Evolutionary conservation across 2,329 filamentous ascomycete genomes (phyloP).

Genomic region (Aspergillus niger): DNA sequence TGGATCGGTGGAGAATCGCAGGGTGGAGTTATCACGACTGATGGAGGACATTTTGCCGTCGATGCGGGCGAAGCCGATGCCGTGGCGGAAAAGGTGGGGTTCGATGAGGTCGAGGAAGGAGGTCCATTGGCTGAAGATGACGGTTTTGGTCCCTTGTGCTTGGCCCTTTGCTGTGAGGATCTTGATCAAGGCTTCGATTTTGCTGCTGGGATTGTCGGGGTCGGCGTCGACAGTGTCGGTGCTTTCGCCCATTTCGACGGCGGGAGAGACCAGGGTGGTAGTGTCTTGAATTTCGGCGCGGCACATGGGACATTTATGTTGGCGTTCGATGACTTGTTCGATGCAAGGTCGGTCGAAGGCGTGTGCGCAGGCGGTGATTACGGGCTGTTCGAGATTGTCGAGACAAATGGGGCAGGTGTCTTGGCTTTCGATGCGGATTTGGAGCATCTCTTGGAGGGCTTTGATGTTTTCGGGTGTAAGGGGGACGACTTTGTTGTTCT

Average conservation of each 20-base stretch:
- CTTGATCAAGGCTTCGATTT: conserved; percentile 75
- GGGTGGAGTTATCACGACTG: conserved; percentile 71
- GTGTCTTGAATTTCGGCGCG: conserved; percentile 66
- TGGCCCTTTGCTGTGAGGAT: conserved; percentile 73
- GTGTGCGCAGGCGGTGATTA: conserved; percentile 85
- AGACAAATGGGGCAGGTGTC: conserved; percentile 85
- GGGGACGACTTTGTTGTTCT: conserved; percentile 66
- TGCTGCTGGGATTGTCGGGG: conserved; percentile 70
- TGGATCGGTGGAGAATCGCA: conserved; percentile 66
- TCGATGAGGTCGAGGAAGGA: conserved; percentile 76
- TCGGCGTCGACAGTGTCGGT: conserved; percentile 57
- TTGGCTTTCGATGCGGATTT: conserved; percentile 74
- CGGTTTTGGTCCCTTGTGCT: conserved; percentile 67
- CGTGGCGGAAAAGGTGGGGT: conserved; percentile 62
- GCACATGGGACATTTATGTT: conserved; percentile 84
- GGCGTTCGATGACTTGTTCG: conserved; percentile 69
- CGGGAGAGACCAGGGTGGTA: conserved; percentile 66
- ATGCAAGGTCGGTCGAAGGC: conserved; percentile 76
- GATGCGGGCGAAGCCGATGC: conserved; percentile 69
- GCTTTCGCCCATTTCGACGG: conserved; percentile 57
- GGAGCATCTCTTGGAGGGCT: conserved; percentile 73
- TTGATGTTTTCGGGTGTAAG: conserved; percentile 71
- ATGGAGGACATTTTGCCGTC: conserved; percentile 76
- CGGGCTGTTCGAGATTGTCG: conserved; percentile 68
- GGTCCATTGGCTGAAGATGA: conserved; percentile 82